These are phyloP conservation scores for Pseudisothecium myosuroides DNA, from an alignment of 225 moss, liverwort and hornwort species.

Conservation along the genomic window DNA sequence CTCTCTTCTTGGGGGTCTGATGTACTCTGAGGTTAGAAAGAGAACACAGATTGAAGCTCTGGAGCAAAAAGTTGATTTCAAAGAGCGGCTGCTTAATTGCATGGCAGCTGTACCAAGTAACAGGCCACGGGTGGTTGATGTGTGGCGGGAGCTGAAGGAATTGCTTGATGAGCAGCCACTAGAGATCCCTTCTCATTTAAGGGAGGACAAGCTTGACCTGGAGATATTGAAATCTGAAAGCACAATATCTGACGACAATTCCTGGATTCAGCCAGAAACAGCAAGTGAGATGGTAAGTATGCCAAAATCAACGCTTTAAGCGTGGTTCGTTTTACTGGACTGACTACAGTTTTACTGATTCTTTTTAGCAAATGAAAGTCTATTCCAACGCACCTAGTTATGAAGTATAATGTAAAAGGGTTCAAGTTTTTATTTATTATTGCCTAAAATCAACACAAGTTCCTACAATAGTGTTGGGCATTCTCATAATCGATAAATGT, in stretches of 20 bases:
- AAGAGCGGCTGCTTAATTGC: conserved; percentile 43
- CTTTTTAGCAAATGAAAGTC: neutral
- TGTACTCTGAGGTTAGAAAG: conserved; percentile 7
- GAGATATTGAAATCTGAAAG: conserved; percentile 6
- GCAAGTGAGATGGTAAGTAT: neutral
- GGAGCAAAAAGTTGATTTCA: conserved; percentile 1
- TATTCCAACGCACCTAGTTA: neutral
- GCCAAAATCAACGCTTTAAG: neutral
- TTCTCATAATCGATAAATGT: neutral
- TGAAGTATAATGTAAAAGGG: neutral
- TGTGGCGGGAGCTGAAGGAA: conserved; percentile 43
- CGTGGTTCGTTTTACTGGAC: neutral
- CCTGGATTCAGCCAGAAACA: neutral
- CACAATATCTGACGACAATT: neutral
- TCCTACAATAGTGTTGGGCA: neutral
- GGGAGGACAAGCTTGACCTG: neutral
- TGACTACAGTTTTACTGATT: neutral
- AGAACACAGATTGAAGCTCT: neutral
- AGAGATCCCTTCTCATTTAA: neutral
- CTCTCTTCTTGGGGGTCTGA: conserved; percentile 8
- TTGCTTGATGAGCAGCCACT: conserved; percentile 24
- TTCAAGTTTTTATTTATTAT: neutral
- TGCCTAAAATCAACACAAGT: neutral
- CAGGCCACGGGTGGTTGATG: conserved; percentile 39
- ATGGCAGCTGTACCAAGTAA: conserved; percentile 31